phyloP scores from a whole-genome alignment of 192 early-diverging fungal genomes.

The Chytriomyces sp. region DNA sequence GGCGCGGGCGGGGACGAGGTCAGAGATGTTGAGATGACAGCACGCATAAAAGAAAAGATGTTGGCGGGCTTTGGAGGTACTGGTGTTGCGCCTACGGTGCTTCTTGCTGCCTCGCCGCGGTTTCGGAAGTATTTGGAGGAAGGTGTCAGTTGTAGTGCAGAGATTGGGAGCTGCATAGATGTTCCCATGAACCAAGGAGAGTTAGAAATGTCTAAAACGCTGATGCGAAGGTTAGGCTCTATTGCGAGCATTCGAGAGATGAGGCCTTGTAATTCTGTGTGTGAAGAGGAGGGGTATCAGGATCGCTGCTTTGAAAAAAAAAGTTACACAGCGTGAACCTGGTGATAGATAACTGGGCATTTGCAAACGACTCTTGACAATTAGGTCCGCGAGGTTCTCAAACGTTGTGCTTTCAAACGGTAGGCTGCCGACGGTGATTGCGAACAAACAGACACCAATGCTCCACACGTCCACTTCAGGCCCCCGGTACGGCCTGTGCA shows the following conservation, averaged over 20 bases:
- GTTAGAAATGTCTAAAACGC: not conserved
- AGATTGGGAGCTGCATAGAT: not conserved
- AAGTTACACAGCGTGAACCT: not conserved
- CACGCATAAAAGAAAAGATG: not conserved
- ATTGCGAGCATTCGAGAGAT: constrained; percentile 30
- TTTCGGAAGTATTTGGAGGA: not conserved
- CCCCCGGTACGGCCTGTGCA: constrained; percentile 32
- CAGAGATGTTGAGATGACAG: not conserved
- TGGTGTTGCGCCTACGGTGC: not conserved
- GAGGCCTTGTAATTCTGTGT: constrained; percentile 28
- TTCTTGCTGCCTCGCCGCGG: not conserved
- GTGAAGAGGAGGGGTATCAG: not conserved
- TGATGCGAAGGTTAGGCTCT: constrained; percentile 28
- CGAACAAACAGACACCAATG: constrained; percentile 45
- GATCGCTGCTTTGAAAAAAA: not conserved
- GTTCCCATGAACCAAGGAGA: constrained; percentile 10
- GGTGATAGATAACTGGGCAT: constrained; percentile 37
- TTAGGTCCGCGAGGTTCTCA: constrained; percentile 18
- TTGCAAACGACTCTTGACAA: constrained; percentile 26
- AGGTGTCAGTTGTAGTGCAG: not conserved
- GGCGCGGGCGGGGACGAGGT: not conserved
- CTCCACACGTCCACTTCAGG: constrained; percentile 46
- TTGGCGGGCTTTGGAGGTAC: not conserved
- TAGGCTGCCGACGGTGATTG: constrained; percentile 37
- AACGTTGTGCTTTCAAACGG: constrained; percentile 48